Evolutionary conservation across 2,329 filamentous ascomycete species (phyloP).

Genomic region (Phyllosticta citrichinensis): DNA sequence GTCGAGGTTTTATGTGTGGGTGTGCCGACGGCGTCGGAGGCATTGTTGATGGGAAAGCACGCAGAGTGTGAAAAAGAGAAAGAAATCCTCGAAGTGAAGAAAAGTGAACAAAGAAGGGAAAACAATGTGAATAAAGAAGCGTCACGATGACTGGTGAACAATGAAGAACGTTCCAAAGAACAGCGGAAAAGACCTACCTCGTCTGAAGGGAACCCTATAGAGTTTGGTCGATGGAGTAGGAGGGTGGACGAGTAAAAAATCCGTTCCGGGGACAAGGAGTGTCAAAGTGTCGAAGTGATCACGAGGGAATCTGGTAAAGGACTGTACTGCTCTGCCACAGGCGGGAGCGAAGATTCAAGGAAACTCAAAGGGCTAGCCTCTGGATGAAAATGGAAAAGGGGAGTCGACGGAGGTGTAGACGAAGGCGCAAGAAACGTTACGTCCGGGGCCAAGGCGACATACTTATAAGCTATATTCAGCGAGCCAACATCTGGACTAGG

Average conservation of each 20-base stretch:
- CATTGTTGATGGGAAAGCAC: background rate
- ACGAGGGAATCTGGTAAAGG: conserved; percentile 4
- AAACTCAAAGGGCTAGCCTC: conserved; percentile 8
- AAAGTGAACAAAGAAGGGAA: background rate
- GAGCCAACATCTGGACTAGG: background rate
- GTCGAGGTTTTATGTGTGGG: background rate
- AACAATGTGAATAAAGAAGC: background rate
- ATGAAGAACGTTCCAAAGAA: background rate
- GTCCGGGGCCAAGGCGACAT: background rate
- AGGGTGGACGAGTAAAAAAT: background rate
- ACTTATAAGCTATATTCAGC: conserved; percentile 5
- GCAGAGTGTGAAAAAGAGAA: background rate
- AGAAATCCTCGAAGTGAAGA: background rate
- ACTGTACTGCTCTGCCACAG: conserved; percentile 9
- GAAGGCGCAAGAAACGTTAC: background rate
- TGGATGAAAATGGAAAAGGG: background rate
- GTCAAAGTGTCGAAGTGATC: conserved; percentile 1
- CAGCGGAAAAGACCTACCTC: background rate
- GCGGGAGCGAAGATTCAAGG: conserved; percentile 7
- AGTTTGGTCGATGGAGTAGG: background rate
- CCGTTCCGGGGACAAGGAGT: background rate
- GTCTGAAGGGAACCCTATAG: background rate
- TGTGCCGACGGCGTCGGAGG: background rate
- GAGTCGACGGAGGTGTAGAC: background rate
- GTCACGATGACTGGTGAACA: background rate